A percentile compares a stretch with the other conserved stretches of the same genome.
phyloP scores from a whole-genome alignment of 2,329 filamentous ascomycete genomes.

The Cercospora citrullina region DNA sequence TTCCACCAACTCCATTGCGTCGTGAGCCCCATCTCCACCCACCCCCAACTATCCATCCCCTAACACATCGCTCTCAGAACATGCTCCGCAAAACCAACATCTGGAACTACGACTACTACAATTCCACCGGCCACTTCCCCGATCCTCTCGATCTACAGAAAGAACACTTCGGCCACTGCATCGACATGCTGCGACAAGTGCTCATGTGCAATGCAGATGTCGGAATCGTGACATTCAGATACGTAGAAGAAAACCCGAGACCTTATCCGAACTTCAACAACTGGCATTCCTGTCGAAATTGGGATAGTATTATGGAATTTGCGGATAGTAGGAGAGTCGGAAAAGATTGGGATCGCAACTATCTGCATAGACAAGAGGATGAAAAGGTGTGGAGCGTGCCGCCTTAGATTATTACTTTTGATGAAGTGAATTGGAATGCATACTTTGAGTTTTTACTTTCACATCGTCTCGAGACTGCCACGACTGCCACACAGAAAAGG shows the following conservation, averaged over 20 bases:
- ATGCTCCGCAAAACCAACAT: not conserved
- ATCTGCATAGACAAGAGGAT: not conserved
- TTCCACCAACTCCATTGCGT: not conserved
- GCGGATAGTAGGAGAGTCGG: not conserved
- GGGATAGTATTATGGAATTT: not conserved
- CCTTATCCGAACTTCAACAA: not conserved
- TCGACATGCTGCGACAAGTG: not conserved
- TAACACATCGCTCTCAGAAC: not conserved
- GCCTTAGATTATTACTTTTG: not conserved
- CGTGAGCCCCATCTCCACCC: not conserved
- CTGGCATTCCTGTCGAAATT: not conserved
- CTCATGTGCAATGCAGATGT: not conserved
- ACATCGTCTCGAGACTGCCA: no score
- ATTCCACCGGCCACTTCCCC: not conserved
- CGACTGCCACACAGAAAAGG: no score
- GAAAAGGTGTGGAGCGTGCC: not conserved
- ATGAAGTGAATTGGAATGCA: not conserved
- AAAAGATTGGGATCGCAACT: not conserved
- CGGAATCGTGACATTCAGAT: not conserved
- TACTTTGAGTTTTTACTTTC: not conserved
- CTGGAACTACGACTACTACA: not conserved
- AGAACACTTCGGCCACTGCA: not conserved
- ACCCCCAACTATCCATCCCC: not conserved
- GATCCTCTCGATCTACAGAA: not conserved
- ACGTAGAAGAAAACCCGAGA: not conserved